Conservation (phyloP, 2,329 filamentous ascomycete species). For the Chaetomium olivaceum region DNA sequence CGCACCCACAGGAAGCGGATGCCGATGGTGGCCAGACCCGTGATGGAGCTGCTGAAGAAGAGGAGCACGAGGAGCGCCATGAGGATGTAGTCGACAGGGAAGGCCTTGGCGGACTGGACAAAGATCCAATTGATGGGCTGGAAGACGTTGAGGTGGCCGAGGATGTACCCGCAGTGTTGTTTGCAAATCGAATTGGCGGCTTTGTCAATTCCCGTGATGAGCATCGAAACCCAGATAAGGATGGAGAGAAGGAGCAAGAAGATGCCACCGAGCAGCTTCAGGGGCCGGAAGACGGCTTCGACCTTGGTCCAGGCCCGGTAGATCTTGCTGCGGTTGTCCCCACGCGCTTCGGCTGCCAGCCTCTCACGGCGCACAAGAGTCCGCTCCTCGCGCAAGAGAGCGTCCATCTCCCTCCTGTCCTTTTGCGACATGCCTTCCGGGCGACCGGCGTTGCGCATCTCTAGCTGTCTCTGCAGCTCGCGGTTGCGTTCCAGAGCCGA, state of each 20-base stretch:
- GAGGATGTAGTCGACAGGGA: slow-evolving; percentile 89
- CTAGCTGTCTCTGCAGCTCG: slow-evolving; percentile 88
- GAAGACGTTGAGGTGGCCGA: slow-evolving; percentile 85
- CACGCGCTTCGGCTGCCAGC: slow-evolving; percentile 77
- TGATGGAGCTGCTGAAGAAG: slow-evolving; percentile 84
- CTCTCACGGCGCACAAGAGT: slow-evolving; percentile 88
- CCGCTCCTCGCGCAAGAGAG: slow-evolving; percentile 84
- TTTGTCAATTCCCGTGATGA: slow-evolving; percentile 95
- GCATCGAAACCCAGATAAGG: slow-evolving; percentile 84
- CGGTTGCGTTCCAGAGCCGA: slow-evolving; percentile 83
- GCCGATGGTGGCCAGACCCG: slow-evolving; percentile 81
- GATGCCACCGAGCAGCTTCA: slow-evolving; percentile 85
- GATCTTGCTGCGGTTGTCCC: slow-evolving; percentile 73
- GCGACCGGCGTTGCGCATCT: slow-evolving; percentile 78
- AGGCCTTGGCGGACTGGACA: slow-evolving; percentile 75
- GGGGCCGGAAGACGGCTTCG: slow-evolving; percentile 78
- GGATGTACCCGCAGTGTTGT: slow-evolving; percentile 84
- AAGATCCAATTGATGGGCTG: slow-evolving; percentile 93
- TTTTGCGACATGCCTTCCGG: slow-evolving; percentile 75
- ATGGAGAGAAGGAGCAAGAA: slow-evolving; percentile 73
- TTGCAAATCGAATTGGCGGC: slow-evolving; percentile 94
- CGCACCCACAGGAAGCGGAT: slow-evolving; percentile 96
- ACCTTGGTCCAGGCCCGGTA: slow-evolving; percentile 77
- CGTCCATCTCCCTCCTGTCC: slow-evolving; percentile 84
- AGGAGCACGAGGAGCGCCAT: slow-evolving; percentile 83